Evolutionary conservation across 75 land plant species (phyloP).

Genomic region (Pinus taeda): DNA sequence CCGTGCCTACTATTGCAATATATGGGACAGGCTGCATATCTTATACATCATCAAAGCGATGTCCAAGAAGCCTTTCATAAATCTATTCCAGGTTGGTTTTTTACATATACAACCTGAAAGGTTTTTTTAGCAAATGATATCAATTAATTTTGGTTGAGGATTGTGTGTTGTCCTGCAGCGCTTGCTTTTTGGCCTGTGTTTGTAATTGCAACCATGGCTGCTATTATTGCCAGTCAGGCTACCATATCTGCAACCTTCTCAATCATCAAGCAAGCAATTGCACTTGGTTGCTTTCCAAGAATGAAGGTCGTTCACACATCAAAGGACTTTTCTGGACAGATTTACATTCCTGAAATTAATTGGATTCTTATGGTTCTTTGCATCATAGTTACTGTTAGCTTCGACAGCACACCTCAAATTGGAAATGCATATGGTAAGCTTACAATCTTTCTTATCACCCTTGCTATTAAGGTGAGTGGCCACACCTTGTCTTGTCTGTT

Average conservation of each 20-base stretch:
- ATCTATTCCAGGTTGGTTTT: conserved; percentile 78
- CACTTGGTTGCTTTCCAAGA: conserved; percentile 82
- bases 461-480: neutral
- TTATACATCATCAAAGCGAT: conserved; percentile 48
- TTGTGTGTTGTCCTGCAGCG: conserved; percentile 27
- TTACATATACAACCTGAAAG: neutral
- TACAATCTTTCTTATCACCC: neutral
- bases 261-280: conserved; percentile 71
- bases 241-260: conserved; percentile 81
- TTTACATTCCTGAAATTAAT: conserved; percentile 85
- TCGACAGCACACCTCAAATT: conserved; percentile 64
- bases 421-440: conserved; percentile 80
- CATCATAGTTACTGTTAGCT: conserved; percentile 69
- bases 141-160: neutral
- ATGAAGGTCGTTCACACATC: conserved; percentile 86
- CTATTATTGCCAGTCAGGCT: conserved; percentile 83
- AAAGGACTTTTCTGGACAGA: conserved; percentile 62
- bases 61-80: conserved; percentile 67
- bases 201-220: conserved; percentile 62
- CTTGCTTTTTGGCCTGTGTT: conserved; percentile 76
- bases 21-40: conserved; percentile 85
- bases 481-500: conserved; percentile 1
- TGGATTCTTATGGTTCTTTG: conserved; percentile 86
- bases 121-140: neutral
- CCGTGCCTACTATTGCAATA: conserved; percentile 84